Evolutionary conservation across 2,329 filamentous ascomycete species (phyloP), one percentile per base, ranked within the genome.

Genomic region (Fusarium ramigenum): DNA sequence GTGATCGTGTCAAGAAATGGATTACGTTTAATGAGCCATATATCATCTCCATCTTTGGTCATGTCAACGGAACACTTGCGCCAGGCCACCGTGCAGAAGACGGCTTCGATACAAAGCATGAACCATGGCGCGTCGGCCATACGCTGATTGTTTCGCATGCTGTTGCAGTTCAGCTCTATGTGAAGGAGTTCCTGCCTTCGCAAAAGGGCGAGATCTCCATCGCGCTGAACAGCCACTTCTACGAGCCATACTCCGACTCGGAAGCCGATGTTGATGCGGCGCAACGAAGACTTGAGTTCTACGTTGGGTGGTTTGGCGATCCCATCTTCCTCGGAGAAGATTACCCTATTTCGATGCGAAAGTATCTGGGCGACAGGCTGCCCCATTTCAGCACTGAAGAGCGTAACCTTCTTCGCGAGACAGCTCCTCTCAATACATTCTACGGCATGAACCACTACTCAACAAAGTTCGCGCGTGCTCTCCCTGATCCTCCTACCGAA

Each of bases 401-500:
- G 37, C 46, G 46, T 37, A 8, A 21, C 9, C 12, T 54, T 30
- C 46, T 54, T 10, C 30, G 58, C 14, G 15, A 60, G 46, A 43
- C 43, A 69, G 74, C 14, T 39, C 39, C 2, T 25, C 28, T 64
- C 14, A 76, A 78, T 36, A 59, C 68, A 10, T 82, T 82, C 50
- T 82, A 81, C 34, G 80, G 80, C 32, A 82, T 82, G 79, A 82
- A 83, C 58, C 78, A 79, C 43, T 83, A 82, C 71, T 79, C 80
- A 1, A 77, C 79, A 1, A 78, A 80, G 52, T 82, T 77, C 47
- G 78, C 78, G 7, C 75, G 74, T 7, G 75, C 78, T 7, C 66
- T 71, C 5, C 30, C 66, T 1, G 36, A 50, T 7, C 73, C 76
- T 3, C 68, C 79, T 1, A 50, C 75, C 0, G 74, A 63, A 9